These are phyloP conservation scores for Claviceps spartinae DNA, from an alignment of 2,329 filamentous ascomycete species.

Conservation along the genomic window DNA sequence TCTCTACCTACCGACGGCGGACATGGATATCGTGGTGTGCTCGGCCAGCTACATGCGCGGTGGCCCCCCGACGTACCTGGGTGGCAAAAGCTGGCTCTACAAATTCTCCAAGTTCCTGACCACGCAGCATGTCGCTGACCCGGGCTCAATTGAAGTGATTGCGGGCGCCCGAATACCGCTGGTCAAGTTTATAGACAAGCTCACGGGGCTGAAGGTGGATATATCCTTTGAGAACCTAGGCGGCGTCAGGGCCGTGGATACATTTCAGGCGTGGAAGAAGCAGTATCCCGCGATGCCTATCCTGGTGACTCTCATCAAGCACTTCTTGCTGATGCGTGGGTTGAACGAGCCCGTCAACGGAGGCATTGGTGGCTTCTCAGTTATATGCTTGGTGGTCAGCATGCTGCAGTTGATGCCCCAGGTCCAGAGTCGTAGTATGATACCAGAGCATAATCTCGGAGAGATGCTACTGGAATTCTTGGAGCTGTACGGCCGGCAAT, in stretches of 20 bases:
- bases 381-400: constrained; percentile 86
- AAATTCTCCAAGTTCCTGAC: constrained; percentile 49
- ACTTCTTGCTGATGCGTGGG: constrained; percentile 77
- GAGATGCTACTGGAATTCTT: constrained; percentile 79
- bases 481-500: constrained; percentile 73
- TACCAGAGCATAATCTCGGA: constrained; percentile 56
- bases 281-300: constrained; percentile 75
- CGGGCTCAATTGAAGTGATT: constrained; percentile 53
- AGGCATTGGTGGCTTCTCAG: constrained; percentile 84
- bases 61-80: constrained; percentile 32
- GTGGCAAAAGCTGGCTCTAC: constrained; percentile 43
- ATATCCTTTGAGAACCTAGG: constrained; percentile 88
- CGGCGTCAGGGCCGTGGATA: constrained; percentile 66
- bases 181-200: constrained; percentile 73
- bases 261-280: constrained; percentile 66
- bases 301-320: constrained; percentile 79
- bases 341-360: constrained; percentile 86
- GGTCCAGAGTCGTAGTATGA: constrained; percentile 45
- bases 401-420: constrained; percentile 71
- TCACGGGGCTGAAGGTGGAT: constrained; percentile 74
- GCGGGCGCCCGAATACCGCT: constrained; percentile 71
- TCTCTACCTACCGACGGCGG: constrained; percentile 56
- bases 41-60: constrained; percentile 42
- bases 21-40: constrained; percentile 86
- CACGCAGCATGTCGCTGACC: constrained; percentile 40